A percentile compares a stretch with the other conserved stretches of the same genome.
phyloP scores from a whole-genome alignment of 2,329 filamentous ascomycete species.

The Coniochaeta prunicola region DNA sequence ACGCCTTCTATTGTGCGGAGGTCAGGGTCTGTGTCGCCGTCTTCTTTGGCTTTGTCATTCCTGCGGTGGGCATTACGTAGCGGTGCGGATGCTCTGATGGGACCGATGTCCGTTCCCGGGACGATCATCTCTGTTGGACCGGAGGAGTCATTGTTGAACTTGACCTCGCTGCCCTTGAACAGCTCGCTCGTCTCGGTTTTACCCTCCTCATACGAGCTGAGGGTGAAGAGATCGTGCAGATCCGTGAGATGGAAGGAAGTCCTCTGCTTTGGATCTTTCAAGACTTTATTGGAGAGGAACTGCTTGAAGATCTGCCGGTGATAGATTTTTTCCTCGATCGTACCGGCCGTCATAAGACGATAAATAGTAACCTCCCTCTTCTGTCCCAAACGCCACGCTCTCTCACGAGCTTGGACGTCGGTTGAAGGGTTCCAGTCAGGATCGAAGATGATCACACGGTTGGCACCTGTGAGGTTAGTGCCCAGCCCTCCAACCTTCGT shows the following conservation, averaged over 20 bases:
- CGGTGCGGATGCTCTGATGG: conserved; percentile 3
- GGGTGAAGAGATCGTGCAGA: conserved; percentile 83
- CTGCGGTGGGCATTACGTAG: not conserved
- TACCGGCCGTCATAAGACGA: conserved; percentile 94
- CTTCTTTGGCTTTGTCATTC: not conserved
- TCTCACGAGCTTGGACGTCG: conserved; percentile 87
- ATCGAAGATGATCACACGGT: conserved; percentile 96
- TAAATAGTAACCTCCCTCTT: conserved; percentile 95
- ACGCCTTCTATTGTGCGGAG: conserved; percentile 37
- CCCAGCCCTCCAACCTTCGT: conserved; percentile 93
- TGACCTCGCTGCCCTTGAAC: conserved; percentile 79
- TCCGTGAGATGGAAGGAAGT: conserved; percentile 87
- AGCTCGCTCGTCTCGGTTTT: conserved; percentile 78
- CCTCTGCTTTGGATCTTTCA: conserved; percentile 89
- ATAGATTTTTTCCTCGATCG: conserved; percentile 98
- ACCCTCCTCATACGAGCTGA: conserved; percentile 59
- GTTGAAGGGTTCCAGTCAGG: conserved; percentile 99
- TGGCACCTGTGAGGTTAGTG: conserved; percentile 88
- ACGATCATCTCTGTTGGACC: conserved; percentile 17
- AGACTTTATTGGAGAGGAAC: conserved; percentile 91
- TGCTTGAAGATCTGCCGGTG: conserved; percentile 98
- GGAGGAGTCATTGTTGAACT: conserved; percentile 38
- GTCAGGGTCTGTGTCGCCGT: not conserved
- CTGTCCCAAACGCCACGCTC: conserved; percentile 92
- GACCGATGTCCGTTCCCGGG: conserved; percentile 17